Conservation (phyloP, 176 grass and related monocot species). For the Stipa capillata region DNA sequence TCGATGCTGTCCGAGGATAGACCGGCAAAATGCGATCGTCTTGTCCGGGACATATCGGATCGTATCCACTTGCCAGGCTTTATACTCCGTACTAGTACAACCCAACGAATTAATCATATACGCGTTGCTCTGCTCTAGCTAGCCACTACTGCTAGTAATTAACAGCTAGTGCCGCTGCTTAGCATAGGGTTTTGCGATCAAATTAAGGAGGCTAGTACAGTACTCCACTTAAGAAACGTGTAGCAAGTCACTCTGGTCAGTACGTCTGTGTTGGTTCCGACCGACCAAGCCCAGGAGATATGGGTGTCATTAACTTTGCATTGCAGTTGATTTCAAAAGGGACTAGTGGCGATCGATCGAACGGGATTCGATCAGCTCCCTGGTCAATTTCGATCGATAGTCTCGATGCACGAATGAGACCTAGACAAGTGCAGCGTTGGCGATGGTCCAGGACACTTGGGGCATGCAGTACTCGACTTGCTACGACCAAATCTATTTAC, state of each 20-base stretch:
- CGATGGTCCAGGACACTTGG: slow-evolving; percentile 26
- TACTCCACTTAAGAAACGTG: slow-evolving; percentile 19
- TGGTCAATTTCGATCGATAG: slow-evolving; percentile 10
- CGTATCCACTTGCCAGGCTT: slow-evolving; percentile 26
- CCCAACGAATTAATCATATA: background rate
- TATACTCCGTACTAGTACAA: too few relatives aligned
- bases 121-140: background rate
- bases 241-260: background rate
- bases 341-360: background rate
- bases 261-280: slow-evolving; percentile 11
- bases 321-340: slow-evolving; percentile 11
- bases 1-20: slow-evolving; percentile 8
- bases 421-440: slow-evolving; percentile 4
- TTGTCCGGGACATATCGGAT: slow-evolving; percentile 39
- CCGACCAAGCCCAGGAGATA: slow-evolving; percentile 29
- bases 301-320: slow-evolving; percentile 31
- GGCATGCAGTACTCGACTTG: background rate
- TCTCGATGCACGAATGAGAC: slow-evolving; percentile 21
- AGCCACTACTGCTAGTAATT: background rate
- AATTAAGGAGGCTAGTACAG: slow-evolving; percentile 1
- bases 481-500: background rate
- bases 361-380: background rate
- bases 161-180: background rate
- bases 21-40: slow-evolving; percentile 21
- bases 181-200: slow-evolving; percentile 22